phyloP scores from a whole-genome alignment of 176 grass and related monocot species.

The Juncus inflexus region DNA sequence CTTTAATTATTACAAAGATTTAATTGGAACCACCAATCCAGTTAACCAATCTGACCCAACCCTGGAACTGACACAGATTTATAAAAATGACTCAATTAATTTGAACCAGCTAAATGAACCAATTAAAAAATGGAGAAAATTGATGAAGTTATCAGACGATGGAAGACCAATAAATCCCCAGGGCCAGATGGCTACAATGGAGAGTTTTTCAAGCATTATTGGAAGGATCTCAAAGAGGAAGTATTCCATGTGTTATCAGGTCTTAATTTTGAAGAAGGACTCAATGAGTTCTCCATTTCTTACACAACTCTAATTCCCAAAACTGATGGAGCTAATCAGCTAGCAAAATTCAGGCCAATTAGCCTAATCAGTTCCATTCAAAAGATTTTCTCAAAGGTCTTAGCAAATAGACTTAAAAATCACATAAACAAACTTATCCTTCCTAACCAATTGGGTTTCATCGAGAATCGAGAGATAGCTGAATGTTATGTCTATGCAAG shows the following conservation, averaged over 20 bases:
- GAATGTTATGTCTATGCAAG: too few species aligned
- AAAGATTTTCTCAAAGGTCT: background rate
- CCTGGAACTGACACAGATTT: too few species aligned
- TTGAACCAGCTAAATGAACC: too few species aligned
- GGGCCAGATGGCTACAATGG: too few species aligned
- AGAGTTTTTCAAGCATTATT: background rate
- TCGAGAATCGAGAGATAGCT: too few species aligned
- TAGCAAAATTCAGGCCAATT: background rate
- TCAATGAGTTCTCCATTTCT: background rate
- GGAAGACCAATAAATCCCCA: too few species aligned
- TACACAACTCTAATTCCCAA: background rate
- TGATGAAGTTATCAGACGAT: too few species aligned
- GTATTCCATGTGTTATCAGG: background rate
- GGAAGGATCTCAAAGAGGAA: background rate
- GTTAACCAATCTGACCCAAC: background rate
- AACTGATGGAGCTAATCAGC: too few species aligned
- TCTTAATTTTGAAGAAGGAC: background rate
- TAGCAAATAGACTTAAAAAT: background rate
- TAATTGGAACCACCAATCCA: background rate
- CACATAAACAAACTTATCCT: background rate
- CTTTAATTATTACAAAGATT: background rate
- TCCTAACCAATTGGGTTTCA: too few species aligned
- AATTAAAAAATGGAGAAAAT: too few species aligned
- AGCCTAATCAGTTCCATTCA: too few species aligned
- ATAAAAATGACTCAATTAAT: background rate